phyloP scores from a whole-genome alignment of 345 rosid species.

The Linum lewisii region DNA sequence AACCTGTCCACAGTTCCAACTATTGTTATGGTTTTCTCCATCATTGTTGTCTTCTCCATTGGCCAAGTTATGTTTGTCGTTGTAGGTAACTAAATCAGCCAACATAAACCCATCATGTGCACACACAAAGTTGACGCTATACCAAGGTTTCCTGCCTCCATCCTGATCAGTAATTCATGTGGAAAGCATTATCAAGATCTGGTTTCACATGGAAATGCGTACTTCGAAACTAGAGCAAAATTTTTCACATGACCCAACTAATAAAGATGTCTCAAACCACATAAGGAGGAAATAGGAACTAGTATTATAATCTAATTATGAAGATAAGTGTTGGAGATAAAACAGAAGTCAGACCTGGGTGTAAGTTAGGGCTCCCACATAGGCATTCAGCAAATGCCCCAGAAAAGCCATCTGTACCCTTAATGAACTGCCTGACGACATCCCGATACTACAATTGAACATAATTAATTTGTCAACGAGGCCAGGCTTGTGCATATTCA shows the following conservation, averaged over 20 bases:
- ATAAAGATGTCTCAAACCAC: neutral
- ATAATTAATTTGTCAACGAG: conserved; percentile 7
- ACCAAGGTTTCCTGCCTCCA: conserved; percentile 95
- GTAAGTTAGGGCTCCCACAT: conserved; percentile 91
- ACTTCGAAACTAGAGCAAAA: neutral
- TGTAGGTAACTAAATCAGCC: conserved; percentile 84
- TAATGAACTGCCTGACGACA: conserved; percentile 79
- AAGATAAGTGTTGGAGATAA: neutral
- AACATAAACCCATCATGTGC: conserved; percentile 94
- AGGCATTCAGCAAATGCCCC: conserved; percentile 96
- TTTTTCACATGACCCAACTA: neutral
- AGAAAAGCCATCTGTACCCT: conserved; percentile 92
- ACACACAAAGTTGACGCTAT: conserved; percentile 84
- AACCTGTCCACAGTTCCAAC: conserved; percentile 99
- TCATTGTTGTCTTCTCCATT: conserved; percentile 94
- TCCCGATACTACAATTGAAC: conserved; percentile 70
- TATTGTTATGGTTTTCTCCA: conserved; percentile 81
- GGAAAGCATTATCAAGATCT: conserved; percentile 7
- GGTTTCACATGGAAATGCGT: neutral
- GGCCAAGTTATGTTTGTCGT: conserved; percentile 78
- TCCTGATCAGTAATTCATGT: conserved; percentile 40
- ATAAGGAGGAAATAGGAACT: neutral
- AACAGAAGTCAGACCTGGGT: conserved; percentile 53
- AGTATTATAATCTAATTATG: neutral
- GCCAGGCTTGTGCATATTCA: neutral